These are phyloP conservation scores for Phytopythium litorale DNA, from an alignment of 352 stramenopile species.

Conservation along the genomic window DNA sequence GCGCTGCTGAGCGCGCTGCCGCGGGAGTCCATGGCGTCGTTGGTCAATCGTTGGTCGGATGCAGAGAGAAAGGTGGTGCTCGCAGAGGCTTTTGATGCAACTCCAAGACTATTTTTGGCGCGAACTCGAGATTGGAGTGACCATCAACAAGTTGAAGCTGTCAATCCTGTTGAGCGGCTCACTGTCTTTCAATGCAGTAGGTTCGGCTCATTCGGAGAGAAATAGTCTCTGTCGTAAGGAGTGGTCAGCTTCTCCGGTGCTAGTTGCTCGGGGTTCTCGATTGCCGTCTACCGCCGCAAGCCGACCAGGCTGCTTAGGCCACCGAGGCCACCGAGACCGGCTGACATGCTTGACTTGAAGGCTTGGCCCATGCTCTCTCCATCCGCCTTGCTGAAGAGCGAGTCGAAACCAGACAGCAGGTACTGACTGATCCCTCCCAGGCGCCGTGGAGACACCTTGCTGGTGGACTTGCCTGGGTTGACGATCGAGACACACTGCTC, in stretches of 20 bases:
- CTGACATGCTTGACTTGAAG: neutral
- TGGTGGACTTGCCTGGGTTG: conserved; percentile 6
- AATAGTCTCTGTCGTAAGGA: too few species aligned
- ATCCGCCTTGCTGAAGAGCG: conserved; percentile 1
- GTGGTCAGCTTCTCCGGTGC: too few species aligned
- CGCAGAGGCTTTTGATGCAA: neutral
- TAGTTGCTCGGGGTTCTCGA: too few species aligned
- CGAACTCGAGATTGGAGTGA: neutral
- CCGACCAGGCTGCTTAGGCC: neutral
- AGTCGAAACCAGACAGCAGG: neutral
- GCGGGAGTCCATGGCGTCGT: conserved; percentile 43
- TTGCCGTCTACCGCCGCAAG: neutral
- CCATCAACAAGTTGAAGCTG: neutral
- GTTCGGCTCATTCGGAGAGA: too few species aligned
- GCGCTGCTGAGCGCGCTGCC: conserved; percentile 51
- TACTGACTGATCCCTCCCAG: neutral
- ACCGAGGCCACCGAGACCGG: neutral
- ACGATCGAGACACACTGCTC: conserved; percentile 35
- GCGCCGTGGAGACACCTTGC: conserved; percentile 4
- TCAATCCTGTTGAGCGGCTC: too few species aligned
- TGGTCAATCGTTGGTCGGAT: neutral
- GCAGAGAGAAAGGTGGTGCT: neutral
- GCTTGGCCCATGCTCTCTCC: neutral
- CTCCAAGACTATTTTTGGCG: neutral
- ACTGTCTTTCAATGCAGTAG: too few species aligned